These are phyloP conservation scores for Leccinum disarticulatum DNA, from an alignment of 768 basidiomycete genomes.

Conservation along the genomic window DNA sequence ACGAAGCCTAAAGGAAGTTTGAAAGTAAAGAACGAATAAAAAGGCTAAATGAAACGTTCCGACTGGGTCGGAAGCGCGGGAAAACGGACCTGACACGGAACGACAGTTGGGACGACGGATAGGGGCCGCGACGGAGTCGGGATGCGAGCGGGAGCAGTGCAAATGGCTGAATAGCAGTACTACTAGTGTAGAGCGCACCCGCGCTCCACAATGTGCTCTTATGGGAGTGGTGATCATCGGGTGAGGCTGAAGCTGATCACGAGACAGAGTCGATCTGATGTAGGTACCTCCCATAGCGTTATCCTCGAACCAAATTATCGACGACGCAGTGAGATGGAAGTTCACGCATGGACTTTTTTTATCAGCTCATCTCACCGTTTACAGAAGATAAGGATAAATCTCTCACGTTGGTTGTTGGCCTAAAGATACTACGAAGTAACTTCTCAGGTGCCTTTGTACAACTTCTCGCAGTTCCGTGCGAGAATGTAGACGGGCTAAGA, in stretches of 20 bases:
- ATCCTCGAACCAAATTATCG: neutral
- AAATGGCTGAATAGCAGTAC: too few relatives aligned
- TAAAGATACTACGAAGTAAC: neutral
- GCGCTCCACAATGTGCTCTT: neutral
- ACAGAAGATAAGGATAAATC: neutral
- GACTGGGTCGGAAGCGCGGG: too few relatives aligned
- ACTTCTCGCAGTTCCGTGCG: neutral
- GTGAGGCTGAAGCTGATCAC: neutral
- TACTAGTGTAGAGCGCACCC: too few relatives aligned
- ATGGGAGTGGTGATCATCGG: neutral
- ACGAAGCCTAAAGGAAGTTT: too few relatives aligned
- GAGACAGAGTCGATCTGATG: neutral
- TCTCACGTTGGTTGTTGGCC: too few relatives aligned
- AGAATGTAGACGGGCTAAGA: neutral
- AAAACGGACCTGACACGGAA: too few relatives aligned
- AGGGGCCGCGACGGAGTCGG: too few relatives aligned
- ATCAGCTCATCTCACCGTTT: neutral
- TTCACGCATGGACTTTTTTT: neutral
- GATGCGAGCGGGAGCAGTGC: too few relatives aligned
- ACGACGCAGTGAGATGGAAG: neutral
- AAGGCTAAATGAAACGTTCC: too few relatives aligned
- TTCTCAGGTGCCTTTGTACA: neutral
- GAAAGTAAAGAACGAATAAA: too few relatives aligned
- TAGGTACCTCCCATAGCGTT: neutral
- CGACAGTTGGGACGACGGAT: too few relatives aligned